phyloP scores from a whole-genome alignment of 2,329 filamentous ascomycete species.

The Neofusicoccum laricinum region DNA sequence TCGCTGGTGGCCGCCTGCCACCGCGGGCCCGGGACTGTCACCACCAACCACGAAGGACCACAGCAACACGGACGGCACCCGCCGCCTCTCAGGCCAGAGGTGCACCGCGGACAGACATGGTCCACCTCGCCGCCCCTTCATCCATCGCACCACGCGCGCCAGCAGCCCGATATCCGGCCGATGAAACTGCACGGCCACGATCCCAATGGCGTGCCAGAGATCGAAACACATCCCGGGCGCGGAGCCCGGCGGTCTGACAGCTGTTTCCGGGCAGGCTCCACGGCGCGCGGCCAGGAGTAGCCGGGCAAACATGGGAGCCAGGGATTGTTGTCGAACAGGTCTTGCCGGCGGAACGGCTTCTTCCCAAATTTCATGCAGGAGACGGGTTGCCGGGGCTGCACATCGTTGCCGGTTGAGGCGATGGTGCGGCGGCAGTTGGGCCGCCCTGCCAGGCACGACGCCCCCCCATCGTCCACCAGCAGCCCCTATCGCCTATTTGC shows the following conservation, averaged over 20 bases:
- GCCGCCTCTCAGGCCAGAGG: neutral
- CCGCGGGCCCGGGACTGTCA: neutral
- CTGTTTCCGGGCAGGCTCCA: neutral
- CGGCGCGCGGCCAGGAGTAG: neutral
- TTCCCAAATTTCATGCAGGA: neutral
- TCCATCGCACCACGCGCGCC: neutral
- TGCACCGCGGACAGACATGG: neutral
- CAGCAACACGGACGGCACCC: neutral
- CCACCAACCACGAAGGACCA: neutral
- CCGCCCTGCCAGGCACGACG: neutral
- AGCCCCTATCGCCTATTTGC: slow-evolving; percentile 24
- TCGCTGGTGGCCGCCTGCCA: neutral
- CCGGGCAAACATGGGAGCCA: neutral
- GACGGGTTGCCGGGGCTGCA: neutral
- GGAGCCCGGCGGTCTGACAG: neutral
- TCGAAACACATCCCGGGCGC: neutral
- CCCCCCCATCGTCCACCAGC: slow-evolving; percentile 16
- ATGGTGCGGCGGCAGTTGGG: slow-evolving; percentile 2
- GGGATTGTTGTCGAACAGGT: neutral
- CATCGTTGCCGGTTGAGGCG: neutral
- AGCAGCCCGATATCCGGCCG: neutral
- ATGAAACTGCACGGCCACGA: neutral
- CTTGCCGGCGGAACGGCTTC: neutral
- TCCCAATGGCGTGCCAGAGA: neutral
- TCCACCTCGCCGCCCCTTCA: neutral